Evolutionary conservation across 2,329 filamentous ascomycete genomes (phyloP).

Genomic region (Colletotrichum cordylinicola): DNA sequence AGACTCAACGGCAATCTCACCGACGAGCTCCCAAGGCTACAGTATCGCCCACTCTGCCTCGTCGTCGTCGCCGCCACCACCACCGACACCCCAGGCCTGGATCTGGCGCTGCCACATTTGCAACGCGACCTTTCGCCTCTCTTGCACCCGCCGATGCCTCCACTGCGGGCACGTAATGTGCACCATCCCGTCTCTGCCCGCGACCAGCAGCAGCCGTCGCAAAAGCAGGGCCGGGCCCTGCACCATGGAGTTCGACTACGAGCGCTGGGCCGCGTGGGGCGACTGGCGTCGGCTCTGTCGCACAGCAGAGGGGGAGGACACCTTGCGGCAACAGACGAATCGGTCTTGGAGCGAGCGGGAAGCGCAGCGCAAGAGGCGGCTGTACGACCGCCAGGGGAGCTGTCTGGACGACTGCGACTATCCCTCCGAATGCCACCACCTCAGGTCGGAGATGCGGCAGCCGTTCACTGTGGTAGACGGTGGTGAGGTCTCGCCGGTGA

Average conservation of each 20-base stretch:
- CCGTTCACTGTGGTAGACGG: background rate
- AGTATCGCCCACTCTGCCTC: background rate
- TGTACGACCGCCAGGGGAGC: background rate
- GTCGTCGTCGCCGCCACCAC: background rate
- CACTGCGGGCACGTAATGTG: slow-evolving; percentile 43
- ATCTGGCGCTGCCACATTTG: slow-evolving; percentile 40
- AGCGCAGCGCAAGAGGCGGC: background rate
- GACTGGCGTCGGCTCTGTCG: slow-evolving; percentile 28
- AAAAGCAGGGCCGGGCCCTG: slow-evolving; percentile 22
- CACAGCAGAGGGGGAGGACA: background rate
- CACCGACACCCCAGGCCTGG: slow-evolving; percentile 27
- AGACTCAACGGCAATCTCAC: background rate
- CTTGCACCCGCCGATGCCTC: slow-evolving; percentile 42
- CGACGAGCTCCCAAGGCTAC: background rate
- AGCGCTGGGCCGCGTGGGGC: slow-evolving; percentile 32
- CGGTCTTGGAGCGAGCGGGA: background rate
- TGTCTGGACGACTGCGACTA: slow-evolving; percentile 5
- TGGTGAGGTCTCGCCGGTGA: background rate
- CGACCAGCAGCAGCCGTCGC: background rate
- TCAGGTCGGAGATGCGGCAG: background rate
- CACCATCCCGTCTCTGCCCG: slow-evolving; percentile 11
- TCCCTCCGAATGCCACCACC: background rate
- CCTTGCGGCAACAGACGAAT: background rate
- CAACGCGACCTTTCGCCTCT: slow-evolving; percentile 28
- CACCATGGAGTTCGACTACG: slow-evolving; percentile 37